Base-by-base conservation (phyloP, 2,329 filamentous ascomycete species). In the Dryadomyces sulphureus region DNA sequence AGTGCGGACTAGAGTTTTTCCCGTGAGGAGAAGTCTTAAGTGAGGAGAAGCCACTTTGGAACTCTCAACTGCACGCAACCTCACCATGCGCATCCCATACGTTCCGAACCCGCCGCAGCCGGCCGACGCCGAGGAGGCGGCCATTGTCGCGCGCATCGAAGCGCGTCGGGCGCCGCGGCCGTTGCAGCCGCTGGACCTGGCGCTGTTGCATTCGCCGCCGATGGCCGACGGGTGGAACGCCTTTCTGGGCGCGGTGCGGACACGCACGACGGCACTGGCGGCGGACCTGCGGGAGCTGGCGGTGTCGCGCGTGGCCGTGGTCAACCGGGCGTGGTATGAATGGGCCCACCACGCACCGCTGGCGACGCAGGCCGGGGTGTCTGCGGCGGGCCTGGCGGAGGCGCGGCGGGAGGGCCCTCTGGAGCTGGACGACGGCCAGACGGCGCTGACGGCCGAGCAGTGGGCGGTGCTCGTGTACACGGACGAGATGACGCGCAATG, bases 291-390 rank as follows among this genome's bases (percentile, higher is more conserved):
- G 84, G 53, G 86, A 94, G 66, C 68, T 89, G 17, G 81, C 84
- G 53, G 89, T 94, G 54, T 86, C 78, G 56, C 75, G 86, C 42
- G 83, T 93, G 14, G 87, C 87, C 12, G 79, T 82, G 16, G 73
- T 86, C 55, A 94, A 93, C 62, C 63, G 72, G 17, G 87, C 87
- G 2, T 86, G 82, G 78, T 93, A 88, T 62, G 87, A 94, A 61
- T 93, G 84, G 86, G 73, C 66, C 32, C 76, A 85, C 46, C 87
- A 94, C 59, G 79, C 79, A 16, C 85, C 85, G 1, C 68, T 90
- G 14, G 72, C 73, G 5, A 65, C 68, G 8, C 64, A 65, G 19
- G 79, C 71, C 0, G 79, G 79, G 5, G 70, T 85, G 5, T 62
- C 65, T 17, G 62, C 69, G 27, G 67, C 64, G 16, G 70, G 65